A percentile compares a stretch with the other conserved stretches of the same genome.
These are phyloP conservation scores for Diutina sp. DNA, from an alignment of 1,139 yeast genomes.

Conservation along the genomic window DNA sequence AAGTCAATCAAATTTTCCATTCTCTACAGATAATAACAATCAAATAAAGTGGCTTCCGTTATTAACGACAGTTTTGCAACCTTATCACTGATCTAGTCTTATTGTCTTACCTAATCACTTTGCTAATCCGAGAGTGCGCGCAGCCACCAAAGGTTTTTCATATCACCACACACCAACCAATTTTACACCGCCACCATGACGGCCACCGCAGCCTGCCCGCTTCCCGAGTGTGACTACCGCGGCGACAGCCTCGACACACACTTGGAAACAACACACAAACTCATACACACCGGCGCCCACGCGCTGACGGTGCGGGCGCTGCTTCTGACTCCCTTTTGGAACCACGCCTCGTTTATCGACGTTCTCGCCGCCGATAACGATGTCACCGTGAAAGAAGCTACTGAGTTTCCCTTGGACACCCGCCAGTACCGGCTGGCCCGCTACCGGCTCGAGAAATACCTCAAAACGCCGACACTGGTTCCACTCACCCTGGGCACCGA, in stretches of 20 bases:
- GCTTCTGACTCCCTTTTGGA: neutral
- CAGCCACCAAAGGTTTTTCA: neutral
- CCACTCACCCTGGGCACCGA: neutral
- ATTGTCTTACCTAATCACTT: no score
- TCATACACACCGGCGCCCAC: neutral
- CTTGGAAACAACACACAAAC: neutral
- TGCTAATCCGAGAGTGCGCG: neutral
- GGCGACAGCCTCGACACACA: neutral
- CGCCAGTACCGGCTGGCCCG: constrained; percentile 24
- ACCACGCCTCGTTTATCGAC: neutral
- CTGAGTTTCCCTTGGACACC: constrained; percentile 19
- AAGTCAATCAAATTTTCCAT: no score
- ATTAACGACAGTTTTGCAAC: no score
- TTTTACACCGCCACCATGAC: neutral
- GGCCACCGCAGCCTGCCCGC: neutral
- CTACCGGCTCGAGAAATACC: constrained; percentile 16
- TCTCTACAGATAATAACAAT: no score
- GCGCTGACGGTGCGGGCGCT: neutral
- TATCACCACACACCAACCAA: neutral
- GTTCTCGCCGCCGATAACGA: constrained; percentile 5
- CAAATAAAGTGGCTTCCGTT: no score
- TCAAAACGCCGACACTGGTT: constrained; percentile 7
- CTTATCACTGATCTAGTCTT: no score
- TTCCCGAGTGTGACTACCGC: neutral
- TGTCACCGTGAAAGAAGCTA: constrained; percentile 9